Conservation (phyloP, 345 rosid species). For the Raphanus raphanistrum region DNA sequence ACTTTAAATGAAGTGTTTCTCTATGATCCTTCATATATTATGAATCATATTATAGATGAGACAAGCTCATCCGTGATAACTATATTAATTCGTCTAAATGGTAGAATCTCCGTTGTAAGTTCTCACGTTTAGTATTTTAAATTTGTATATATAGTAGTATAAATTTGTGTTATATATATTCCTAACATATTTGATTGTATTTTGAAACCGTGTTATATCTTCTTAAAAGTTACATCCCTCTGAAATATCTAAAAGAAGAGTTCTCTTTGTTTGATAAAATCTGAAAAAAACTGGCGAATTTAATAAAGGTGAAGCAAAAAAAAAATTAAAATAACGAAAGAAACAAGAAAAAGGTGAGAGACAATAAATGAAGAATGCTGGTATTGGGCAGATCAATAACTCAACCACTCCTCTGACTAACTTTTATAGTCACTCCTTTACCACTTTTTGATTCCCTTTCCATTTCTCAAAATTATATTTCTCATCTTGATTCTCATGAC, state of each 20-base stretch:
- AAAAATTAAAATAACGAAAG: neutral
- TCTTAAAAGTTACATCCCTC: neutral
- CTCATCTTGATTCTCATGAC: slow-evolving; percentile 31
- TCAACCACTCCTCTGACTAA: slow-evolving; percentile 86
- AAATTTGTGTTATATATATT: neutral
- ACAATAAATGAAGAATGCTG: slow-evolving; percentile 49
- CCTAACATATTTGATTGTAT: neutral
- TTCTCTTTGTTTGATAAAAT: neutral
- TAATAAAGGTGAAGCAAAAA: neutral
- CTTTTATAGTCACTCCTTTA: slow-evolving; percentile 44
- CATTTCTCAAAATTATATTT: slow-evolving; percentile 32
- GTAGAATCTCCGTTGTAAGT: neutral
- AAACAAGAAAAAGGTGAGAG: neutral
- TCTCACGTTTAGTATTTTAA: neutral
- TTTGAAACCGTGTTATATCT: neutral
- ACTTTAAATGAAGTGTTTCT: neutral
- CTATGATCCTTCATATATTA: neutral
- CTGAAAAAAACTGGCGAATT: neutral
- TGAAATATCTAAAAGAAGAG: neutral
- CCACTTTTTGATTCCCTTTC: slow-evolving; percentile 65
- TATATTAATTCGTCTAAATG: neutral
- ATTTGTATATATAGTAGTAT: neutral
- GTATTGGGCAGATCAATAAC: slow-evolving; percentile 72
- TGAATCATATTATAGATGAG: neutral
- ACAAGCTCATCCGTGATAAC: neutral